phyloP scores from a whole-genome alignment of 441 rosid species.

The Dalechampia spathulata region DNA sequence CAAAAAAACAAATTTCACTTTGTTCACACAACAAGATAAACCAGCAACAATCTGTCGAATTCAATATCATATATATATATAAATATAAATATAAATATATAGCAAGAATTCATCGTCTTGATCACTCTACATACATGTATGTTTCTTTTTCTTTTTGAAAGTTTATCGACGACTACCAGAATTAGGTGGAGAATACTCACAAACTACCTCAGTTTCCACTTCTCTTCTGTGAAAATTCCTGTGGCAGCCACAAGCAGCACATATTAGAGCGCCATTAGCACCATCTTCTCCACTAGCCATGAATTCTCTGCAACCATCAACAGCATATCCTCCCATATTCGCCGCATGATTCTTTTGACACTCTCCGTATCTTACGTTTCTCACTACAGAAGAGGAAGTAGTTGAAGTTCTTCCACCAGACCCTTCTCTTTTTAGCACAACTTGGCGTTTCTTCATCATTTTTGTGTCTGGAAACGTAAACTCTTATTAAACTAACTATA shows the following conservation, averaged over 20 bases:
- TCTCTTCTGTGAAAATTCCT: constrained; percentile 70
- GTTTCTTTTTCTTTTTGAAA: background rate
- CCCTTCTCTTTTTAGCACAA: constrained; percentile 41
- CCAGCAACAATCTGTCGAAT: constrained; percentile 6
- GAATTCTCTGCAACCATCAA: constrained; percentile 94
- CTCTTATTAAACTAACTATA: constrained; percentile 19
- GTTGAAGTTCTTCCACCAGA: constrained; percentile 28
- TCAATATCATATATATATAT: too few relatives aligned
- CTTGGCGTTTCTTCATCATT: constrained; percentile 78
- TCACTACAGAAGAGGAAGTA: constrained; percentile 44
- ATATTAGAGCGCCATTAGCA: constrained; percentile 39
- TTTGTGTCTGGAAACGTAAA: constrained; percentile 5
- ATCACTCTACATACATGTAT: background rate
- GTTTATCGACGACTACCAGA: constrained; percentile 20
- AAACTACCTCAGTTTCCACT: constrained; percentile 67
- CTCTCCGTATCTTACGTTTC: constrained; percentile 61
- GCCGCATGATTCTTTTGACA: constrained; percentile 95
- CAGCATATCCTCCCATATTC: constrained; percentile 69
- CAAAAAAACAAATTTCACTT: constrained; percentile 5
- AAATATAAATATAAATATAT: too few relatives aligned
- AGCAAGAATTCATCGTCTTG: background rate
- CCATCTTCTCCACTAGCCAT: constrained; percentile 69
- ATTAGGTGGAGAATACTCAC: constrained; percentile 77
- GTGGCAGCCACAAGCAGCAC: too few relatives aligned
- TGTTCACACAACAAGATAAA: background rate